These are phyloP conservation scores for Mucor circinelloides DNA, from an alignment of 371 early-diverging fungal species.

Conservation along the genomic window DNA sequence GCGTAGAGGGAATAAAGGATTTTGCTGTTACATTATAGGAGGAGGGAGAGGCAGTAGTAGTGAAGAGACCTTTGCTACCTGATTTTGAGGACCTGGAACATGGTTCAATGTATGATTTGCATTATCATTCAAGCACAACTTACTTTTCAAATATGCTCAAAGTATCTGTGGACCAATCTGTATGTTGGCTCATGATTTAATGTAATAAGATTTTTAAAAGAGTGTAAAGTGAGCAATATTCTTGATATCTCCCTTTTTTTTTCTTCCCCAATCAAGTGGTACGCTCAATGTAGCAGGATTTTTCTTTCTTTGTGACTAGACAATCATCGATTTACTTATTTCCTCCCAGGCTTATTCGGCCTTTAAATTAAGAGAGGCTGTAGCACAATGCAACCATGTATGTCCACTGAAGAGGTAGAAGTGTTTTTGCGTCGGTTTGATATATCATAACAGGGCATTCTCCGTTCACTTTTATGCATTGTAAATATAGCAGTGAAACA, in stretches of 20 bases:
- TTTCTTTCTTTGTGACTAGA: background rate
- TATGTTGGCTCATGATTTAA: conserved; percentile 9
- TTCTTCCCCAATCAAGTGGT: background rate
- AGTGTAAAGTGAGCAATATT: background rate
- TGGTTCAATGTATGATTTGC: background rate
- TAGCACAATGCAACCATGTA: too few relatives aligned
- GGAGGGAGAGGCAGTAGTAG: background rate
- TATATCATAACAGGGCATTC: too few relatives aligned
- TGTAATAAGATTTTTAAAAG: background rate
- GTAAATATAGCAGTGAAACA: too few relatives aligned
- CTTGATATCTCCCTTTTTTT: background rate
- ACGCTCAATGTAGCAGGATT: background rate
- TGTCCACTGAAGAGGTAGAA: too few relatives aligned
- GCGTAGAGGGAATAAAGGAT: conserved; percentile 10
- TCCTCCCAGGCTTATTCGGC: too few relatives aligned
- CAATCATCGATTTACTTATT: background rate
- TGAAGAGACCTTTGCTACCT: background rate
- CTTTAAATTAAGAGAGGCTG: too few relatives aligned
- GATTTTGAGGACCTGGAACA: background rate
- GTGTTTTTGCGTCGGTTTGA: too few relatives aligned
- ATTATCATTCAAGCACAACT: background rate
- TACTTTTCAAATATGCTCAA: conserved; percentile 12
- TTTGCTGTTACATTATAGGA: conserved; percentile 4
- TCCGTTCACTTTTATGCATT: too few relatives aligned
- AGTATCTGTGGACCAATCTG: conserved; percentile 8